phyloP scores from a whole-genome alignment of 148 eudicot species.

The Fagopyrum esculentum region DNA sequence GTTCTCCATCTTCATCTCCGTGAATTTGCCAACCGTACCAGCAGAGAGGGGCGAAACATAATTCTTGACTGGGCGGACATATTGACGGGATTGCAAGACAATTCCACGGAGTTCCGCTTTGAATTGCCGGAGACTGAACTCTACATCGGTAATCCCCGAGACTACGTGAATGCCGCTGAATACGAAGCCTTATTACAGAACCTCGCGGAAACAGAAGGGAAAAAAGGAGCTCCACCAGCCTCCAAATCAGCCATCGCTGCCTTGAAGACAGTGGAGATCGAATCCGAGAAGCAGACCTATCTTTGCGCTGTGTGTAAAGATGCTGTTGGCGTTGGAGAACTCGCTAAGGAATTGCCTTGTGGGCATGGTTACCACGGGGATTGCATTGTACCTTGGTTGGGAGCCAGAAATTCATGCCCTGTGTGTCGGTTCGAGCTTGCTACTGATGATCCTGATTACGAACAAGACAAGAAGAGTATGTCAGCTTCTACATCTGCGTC shows the following conservation, averaged over 20 bases:
- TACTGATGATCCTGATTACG: constrained; percentile 78
- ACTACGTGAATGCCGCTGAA: constrained; percentile 75
- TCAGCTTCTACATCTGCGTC: constrained; percentile 7
- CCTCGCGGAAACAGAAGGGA: constrained; percentile 66
- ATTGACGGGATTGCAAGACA: constrained; percentile 73
- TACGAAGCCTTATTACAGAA: constrained; percentile 71
- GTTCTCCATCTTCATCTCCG: constrained; percentile 43
- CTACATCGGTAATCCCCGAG: constrained; percentile 63
- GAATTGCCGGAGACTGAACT: constrained; percentile 43
- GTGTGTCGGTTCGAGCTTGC: constrained; percentile 84
- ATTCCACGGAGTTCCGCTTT: constrained; percentile 56
- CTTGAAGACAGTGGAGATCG: constrained; percentile 30
- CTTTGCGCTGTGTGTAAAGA: constrained; percentile 77
- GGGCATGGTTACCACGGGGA: constrained; percentile 77
- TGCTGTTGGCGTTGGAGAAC: constrained; percentile 45
- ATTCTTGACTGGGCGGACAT: constrained; percentile 83
- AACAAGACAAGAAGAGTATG: constrained; percentile 54
- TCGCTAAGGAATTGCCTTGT: constrained; percentile 63
- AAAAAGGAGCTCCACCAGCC: constrained; percentile 83
- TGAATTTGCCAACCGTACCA: constrained; percentile 45
- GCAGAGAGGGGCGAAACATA: constrained; percentile 39
- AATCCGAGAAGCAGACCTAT: constrained; percentile 20
- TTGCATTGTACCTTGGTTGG: constrained; percentile 82
- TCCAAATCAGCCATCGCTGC: constrained; percentile 43
- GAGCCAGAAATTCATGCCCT: constrained; percentile 73